Evolutionary conservation across 2,329 filamentous ascomycete genomes (phyloP), one percentile per base, ranked within the genome.

Genomic region (Lachnellula arida): DNA sequence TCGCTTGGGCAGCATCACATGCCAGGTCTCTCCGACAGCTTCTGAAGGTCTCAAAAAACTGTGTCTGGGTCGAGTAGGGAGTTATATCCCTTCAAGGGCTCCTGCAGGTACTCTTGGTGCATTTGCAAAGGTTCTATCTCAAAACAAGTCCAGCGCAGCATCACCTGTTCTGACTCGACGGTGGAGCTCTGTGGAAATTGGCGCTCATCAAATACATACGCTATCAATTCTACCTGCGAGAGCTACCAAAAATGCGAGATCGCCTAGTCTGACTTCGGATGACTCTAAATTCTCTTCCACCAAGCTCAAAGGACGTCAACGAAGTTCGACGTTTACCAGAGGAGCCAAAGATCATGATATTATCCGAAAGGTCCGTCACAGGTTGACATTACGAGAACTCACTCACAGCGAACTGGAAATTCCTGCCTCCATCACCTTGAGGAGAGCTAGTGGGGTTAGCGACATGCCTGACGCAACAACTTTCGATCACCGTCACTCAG

Each of bases 131-230:
- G 23, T 42, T 55, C 37, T 32, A 51, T 53, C 35, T 56, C 11
- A 57, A 43, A 46, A 49, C 55, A 19, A 39, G 34, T 4, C 49
- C 54, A 19, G 39, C 46, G 32, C 6, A 35, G 17, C 40, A 14
- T 48, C 43, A 19, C 52, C 57, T 15, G n/a, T 57, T 28, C 19
- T 60, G 3, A 50, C 54, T 2, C 59, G 65, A 53, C 58, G 64
- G 42, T 67, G 64, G 65, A 66, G 64, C 34, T 67, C 63, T 11
- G 59, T 66, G 15, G 62, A 65, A 51, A 51, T 65, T 40, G 58
- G 57, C 15, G 51, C 62, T 12, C 53, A 58, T 44, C 51, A 49
- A 22, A 39, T 43, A 4, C 4, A 12, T 22, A 49, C 55, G 4
- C 37, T 25, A 43, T 53, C 52, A 5, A 51, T 35, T 4, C 15